phyloP scores from a whole-genome alignment of 768 basidiomycete genomes.

The Calocera viscosa region DNA sequence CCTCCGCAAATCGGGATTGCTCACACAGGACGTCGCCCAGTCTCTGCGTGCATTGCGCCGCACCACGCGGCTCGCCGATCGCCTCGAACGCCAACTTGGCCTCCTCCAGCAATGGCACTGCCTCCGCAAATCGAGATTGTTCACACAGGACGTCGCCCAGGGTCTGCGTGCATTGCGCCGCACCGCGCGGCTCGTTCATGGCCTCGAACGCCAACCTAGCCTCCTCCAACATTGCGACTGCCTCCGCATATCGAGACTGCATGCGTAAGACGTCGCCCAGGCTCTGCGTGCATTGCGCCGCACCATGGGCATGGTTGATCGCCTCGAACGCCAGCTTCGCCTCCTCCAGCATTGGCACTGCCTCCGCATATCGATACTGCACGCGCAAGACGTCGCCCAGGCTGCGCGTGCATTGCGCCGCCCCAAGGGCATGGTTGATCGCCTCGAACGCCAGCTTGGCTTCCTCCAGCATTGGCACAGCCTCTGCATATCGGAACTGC shows the following conservation, averaged over 20 bases:
- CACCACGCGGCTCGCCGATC: background rate
- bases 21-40: background rate
- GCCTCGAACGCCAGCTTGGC: too few species aligned
- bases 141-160: background rate
- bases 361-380: background rate
- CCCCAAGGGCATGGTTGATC: too few species aligned
- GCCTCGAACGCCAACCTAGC: background rate
- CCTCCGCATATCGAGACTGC: background rate
- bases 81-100: background rate
- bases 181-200: background rate
- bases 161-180: background rate
- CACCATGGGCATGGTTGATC: background rate
- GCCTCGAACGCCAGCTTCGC: background rate
- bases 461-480: too few species aligned
- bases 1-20: background rate
- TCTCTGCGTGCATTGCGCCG: background rate
- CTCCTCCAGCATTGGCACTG: background rate
- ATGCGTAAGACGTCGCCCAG: background rate
- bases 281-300: background rate
- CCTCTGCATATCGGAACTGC: too few species aligned
- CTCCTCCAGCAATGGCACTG: background rate
- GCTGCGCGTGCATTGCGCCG: background rate
- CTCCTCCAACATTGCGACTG: background rate
- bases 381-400: background rate
- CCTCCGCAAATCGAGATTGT: background rate